Percentiles rank a stretch among this genome's conserved stretches.
Evolutionary conservation across 2,329 filamentous ascomycete genomes (phyloP).

Genomic region (Ascosphaera aggregata): DNA sequence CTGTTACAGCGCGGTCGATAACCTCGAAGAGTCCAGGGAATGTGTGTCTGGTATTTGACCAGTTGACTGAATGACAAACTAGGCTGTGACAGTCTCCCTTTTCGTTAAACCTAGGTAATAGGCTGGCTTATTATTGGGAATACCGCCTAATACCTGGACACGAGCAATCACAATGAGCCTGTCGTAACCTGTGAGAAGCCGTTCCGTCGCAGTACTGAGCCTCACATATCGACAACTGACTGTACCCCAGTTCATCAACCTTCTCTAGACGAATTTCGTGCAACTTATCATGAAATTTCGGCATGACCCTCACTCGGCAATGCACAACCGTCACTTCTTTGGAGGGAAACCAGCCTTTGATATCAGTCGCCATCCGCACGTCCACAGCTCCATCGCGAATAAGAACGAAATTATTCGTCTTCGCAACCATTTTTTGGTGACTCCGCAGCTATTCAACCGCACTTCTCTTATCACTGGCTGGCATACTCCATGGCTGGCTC

Average conservation of each 20-base stretch:
- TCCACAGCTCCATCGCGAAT: conserved; percentile 16
- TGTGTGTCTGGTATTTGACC: neutral
- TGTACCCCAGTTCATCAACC: neutral
- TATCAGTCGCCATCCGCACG: conserved; percentile 21
- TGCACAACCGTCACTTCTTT: conserved; percentile 20
- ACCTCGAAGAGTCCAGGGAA: neutral
- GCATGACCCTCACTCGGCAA: conserved; percentile 12
- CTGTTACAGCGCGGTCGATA: neutral
- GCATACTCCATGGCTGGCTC: neutral
- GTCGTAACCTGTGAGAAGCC: neutral
- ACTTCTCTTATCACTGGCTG: neutral
- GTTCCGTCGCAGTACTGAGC: neutral
- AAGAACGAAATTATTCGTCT: conserved; percentile 15
- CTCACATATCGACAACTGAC: too few species aligned
- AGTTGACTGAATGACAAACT: neutral
- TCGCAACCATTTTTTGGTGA: neutral
- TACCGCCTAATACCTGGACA: neutral
- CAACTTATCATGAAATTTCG: conserved; percentile 4
- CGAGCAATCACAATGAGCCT: neutral
- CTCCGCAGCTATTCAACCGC: neutral
- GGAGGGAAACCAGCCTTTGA: conserved; percentile 17
- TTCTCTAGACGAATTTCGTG: neutral
- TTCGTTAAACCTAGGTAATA: neutral
- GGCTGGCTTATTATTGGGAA: neutral
- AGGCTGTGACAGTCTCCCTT: neutral